Conservation (phyloP, 2,329 filamentous ascomycete species). For the Bretziella fagacearum region DNA sequence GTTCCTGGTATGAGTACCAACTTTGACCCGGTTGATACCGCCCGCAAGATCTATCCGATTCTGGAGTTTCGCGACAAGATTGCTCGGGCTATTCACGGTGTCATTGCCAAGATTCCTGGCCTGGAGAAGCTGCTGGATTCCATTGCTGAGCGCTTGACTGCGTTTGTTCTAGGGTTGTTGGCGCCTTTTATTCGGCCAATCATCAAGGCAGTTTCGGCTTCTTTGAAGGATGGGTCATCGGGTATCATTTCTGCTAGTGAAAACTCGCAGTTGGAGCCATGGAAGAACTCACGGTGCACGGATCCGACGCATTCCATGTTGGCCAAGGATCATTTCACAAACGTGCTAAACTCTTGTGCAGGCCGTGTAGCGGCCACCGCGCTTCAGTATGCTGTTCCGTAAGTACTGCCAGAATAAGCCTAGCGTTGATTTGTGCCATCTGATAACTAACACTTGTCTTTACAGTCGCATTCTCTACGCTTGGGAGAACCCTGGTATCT, state of each 20-base stretch:
- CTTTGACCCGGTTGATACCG: slow-evolving; percentile 64
- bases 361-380: slow-evolving; percentile 57
- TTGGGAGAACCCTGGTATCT: slow-evolving; percentile 74
- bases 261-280: slow-evolving; percentile 61
- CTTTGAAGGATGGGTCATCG: slow-evolving; percentile 71
- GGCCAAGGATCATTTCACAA: slow-evolving; percentile 72
- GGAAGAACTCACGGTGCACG: slow-evolving; percentile 57
- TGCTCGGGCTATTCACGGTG: slow-evolving; percentile 66
- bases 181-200: slow-evolving; percentile 86
- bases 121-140: slow-evolving; percentile 81
- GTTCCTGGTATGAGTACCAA: slow-evolving; percentile 58
- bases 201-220: slow-evolving; percentile 70
- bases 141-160: slow-evolving; percentile 79
- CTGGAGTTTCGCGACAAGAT: slow-evolving; percentile 87
- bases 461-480: slow-evolving; percentile 59
- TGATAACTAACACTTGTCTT: neutral
- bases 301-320: slow-evolving; percentile 72
- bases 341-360: slow-evolving; percentile 60
- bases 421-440: neutral
- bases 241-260: slow-evolving; percentile 50
- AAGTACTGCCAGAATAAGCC: slow-evolving; percentile 22
- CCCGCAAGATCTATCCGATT: slow-evolving; percentile 81
- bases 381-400: slow-evolving; percentile 73
- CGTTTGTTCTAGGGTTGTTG: slow-evolving; percentile 80
- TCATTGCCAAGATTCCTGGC: slow-evolving; percentile 83